Evolutionary conservation across 2,329 filamentous ascomycete genomes (phyloP).

Genomic region (Pestalotiopsis sp.): DNA sequence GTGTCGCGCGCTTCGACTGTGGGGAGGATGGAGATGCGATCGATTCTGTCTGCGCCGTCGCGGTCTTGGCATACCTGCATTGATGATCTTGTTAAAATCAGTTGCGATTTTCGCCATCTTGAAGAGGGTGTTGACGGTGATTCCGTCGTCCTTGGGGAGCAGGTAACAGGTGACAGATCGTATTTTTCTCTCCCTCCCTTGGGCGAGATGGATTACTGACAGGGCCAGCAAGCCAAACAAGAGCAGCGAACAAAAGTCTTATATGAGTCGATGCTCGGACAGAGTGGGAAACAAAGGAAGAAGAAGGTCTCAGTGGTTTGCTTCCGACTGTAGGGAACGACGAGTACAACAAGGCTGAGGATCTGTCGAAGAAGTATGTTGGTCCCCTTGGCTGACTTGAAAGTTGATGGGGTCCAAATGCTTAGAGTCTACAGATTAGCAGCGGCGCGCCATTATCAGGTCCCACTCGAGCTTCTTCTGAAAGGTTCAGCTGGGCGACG

Average conservation of each 20-base stretch:
- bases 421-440: background rate
- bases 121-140: background rate
- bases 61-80: constrained; percentile 42
- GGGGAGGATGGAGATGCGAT: background rate
- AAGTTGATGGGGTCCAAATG: background rate
- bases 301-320: background rate
- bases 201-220: background rate
- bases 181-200: background rate
- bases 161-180: background rate
- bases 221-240: background rate
- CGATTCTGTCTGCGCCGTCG: background rate
- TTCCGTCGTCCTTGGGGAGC: background rate
- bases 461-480: background rate
- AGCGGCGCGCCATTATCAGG: background rate
- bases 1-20: background rate
- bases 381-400: background rate
- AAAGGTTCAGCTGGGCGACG: background rate
- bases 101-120: constrained; percentile 45
- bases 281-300: background rate
- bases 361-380: too few relatives aligned
- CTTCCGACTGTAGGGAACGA: too few relatives aligned
- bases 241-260: background rate
- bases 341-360: too few relatives aligned
- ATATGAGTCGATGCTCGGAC: background rate
- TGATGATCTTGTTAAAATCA: constrained; percentile 58